Conservation (phyloP, 768 basidiomycete genomes). For the Collybia sp. region DNA sequence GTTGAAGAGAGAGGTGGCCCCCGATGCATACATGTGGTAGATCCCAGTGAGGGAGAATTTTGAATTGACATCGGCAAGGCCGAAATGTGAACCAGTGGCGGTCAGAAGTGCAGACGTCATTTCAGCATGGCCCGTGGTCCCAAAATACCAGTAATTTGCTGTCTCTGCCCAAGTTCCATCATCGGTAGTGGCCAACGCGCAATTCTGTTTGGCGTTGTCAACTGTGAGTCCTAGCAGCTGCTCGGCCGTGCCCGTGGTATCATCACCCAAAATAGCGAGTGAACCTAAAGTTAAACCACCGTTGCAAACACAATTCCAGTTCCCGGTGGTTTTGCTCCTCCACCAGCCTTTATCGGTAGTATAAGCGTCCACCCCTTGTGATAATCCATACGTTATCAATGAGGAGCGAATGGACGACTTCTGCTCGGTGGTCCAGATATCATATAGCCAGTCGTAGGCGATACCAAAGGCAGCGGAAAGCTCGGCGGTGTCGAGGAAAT, state of each 20-base stretch:
- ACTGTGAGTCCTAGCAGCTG: conserved; percentile 66
- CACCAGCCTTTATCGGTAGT: conserved; percentile 70
- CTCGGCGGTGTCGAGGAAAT: conserved; percentile 95
- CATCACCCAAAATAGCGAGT: conserved; percentile 85
- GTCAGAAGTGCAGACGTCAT: conserved; percentile 77
- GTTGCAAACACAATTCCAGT: conserved; percentile 99
- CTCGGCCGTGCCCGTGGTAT: conserved; percentile 67
- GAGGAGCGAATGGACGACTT: conserved; percentile 61
- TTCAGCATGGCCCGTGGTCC: conserved; percentile 87
- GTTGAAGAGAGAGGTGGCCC: conserved; percentile 82
- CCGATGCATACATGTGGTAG: conserved; percentile 88
- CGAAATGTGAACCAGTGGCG: conserved; percentile 82
- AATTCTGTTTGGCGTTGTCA: conserved; percentile 72
- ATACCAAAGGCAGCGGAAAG: conserved; percentile 85
- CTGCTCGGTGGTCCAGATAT: conserved; percentile 73
- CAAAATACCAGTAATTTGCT: conserved; percentile 94
- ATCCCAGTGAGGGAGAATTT: conserved; percentile 67
- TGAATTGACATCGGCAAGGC: conserved; percentile 67
- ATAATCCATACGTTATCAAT: conserved; percentile 77
- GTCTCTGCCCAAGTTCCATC: conserved; percentile 96
- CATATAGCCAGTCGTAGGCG: conserved; percentile 96
- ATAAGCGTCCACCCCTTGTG: conserved; percentile 54
- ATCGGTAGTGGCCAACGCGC: conserved; percentile 51
- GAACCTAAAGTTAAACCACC: conserved; percentile 84
- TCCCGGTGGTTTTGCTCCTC: conserved; percentile 67